Base-by-base conservation (phyloP, 1,284 basidiomycete genomes). In the Puccinia coronata region DNA sequence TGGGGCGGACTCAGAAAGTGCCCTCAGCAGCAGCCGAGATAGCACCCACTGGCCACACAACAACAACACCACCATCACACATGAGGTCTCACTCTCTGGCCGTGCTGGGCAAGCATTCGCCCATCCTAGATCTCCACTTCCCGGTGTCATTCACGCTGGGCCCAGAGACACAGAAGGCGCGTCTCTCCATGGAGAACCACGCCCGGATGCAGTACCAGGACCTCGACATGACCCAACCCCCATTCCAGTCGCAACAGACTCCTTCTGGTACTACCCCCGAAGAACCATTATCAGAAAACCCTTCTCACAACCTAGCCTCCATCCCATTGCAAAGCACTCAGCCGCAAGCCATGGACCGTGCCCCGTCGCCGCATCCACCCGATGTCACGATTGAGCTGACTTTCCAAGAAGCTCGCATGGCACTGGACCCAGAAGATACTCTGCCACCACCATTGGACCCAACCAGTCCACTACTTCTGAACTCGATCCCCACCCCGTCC, bases 271-370 rank as follows among this genome's bases (percentile, higher is more conserved):
- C n/a, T n/a, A n/a, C 20, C 28, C 25, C 20, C 6, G 55, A 28
- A 57, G 25, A 57, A 73, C 18, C 51, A 59, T 23, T 31, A 39
- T 6, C 23, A 39, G 14, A 14, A 41, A 36, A 25, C 31, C 1
- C 23, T 20, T 39, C 31, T 1, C 43, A 61, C 18, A 41, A 41
- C 2, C 6, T 28, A 2, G 18, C 18, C 1, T 16, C 6, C 34
- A 23, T 20, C 31, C 70, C 70, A 55, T 31, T 73, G 5, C 70
- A 73, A 57, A 73, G 70, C 43, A 73, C 70, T 36, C 49, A 73
- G 20, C 51, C 1, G 31, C 23, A 28, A 18, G 28, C 28, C 0
- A 31, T n/a, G n/a, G 8, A 43, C 16, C 43, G 6, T 51, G 18
- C 43, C 18, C 43, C 8, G 6, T 57, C 51, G 6, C 53, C 53